Percentiles rank a stretch among this genome's conserved stretches.
Conservation (phyloP, 2,329 filamentous ascomycete genomes). For the Magnaporthiopsis rhizophila region DNA sequence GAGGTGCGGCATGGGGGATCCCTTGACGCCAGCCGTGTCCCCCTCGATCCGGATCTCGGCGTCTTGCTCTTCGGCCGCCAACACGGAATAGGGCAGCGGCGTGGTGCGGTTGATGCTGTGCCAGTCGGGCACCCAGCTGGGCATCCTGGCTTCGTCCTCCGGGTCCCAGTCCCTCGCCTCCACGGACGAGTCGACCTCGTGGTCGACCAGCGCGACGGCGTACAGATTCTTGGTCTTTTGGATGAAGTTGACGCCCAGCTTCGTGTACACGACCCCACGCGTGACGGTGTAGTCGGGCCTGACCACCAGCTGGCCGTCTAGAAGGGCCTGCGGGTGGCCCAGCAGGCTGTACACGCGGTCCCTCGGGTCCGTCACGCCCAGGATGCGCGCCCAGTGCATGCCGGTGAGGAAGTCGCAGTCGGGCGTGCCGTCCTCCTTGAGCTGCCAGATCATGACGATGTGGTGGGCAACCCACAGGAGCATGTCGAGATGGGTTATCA, state of each 20-base stretch:
- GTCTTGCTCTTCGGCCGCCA: conserved; percentile 4
- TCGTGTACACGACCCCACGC: conserved; percentile 12
- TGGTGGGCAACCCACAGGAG: conserved; percentile 12
- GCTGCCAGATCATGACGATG: conserved; percentile 13
- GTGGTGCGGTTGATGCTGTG: conserved; percentile 14
- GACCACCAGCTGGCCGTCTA: conserved; percentile 10
- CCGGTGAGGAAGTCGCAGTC: conserved; percentile 12
- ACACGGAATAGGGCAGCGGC: conserved; percentile 7
- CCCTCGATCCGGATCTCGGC: conserved; percentile 8
- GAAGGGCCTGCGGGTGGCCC: conserved; percentile 9
- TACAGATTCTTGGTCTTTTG: conserved; percentile 10
- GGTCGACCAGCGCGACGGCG: conserved; percentile 12
- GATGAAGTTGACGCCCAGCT: conserved; percentile 11
- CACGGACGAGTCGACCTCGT: conserved; percentile 10
- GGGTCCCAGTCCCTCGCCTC: conserved; percentile 10
- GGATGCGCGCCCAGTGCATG: conserved; percentile 13
- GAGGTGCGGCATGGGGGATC: conserved; percentile 11
- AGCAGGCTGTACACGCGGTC: conserved; percentile 13
- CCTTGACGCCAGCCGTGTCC: conserved; percentile 4
- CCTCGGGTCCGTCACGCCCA: conserved; percentile 12
- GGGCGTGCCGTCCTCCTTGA: conserved; percentile 10
- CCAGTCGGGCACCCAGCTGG: conserved; percentile 14
- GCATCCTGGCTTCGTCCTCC: conserved; percentile 9
- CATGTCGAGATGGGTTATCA: conserved; percentile 11
- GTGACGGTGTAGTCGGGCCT: conserved; percentile 13